Percentiles rank a stretch among this genome's conserved stretches.
Conservation (phyloP, 148 eudicot species). For the Selenicereus undatus region DNA sequence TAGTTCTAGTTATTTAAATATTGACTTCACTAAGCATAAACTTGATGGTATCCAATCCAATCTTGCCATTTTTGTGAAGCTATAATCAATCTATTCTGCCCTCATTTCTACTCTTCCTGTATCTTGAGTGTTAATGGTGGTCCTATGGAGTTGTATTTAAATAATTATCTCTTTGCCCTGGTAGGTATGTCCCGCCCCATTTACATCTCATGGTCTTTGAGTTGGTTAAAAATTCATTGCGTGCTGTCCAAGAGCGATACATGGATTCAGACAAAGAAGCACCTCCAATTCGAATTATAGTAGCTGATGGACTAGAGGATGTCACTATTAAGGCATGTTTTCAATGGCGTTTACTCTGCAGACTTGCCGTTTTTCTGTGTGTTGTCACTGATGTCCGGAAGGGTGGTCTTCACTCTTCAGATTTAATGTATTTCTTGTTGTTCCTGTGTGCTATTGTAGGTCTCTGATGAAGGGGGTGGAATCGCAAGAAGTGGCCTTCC, state of each 20-base stretch:
- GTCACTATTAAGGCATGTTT: conserved; percentile 85
- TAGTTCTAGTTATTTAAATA: background rate
- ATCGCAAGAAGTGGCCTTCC: conserved; percentile 96
- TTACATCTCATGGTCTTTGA: conserved; percentile 96
- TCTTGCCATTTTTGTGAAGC: background rate
- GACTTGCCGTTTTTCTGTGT: background rate
- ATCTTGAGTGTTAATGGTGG: background rate
- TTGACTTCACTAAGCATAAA: background rate
- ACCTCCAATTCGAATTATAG: conserved; percentile 85
- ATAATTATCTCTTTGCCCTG: conserved; percentile 1
- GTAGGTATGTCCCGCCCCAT: conserved; percentile 89
- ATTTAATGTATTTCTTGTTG: background rate
- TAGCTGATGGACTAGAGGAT: conserved; percentile 94
- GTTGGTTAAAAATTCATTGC: conserved; percentile 91
- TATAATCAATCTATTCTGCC: background rate
- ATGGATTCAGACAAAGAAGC: conserved; percentile 79
- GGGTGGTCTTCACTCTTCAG: background rate
- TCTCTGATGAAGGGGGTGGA: conserved; percentile 99
- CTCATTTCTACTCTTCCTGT: background rate
- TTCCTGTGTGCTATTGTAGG: conserved; percentile 36
- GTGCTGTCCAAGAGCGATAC: conserved; percentile 91
- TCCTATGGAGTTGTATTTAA: background rate
- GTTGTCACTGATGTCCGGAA: background rate
- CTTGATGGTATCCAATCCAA: background rate
- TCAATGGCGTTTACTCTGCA: background rate